These are phyloP conservation scores for Fusarium equiseti DNA, from an alignment of 2,329 filamentous ascomycete species.

Conservation along the genomic window DNA sequence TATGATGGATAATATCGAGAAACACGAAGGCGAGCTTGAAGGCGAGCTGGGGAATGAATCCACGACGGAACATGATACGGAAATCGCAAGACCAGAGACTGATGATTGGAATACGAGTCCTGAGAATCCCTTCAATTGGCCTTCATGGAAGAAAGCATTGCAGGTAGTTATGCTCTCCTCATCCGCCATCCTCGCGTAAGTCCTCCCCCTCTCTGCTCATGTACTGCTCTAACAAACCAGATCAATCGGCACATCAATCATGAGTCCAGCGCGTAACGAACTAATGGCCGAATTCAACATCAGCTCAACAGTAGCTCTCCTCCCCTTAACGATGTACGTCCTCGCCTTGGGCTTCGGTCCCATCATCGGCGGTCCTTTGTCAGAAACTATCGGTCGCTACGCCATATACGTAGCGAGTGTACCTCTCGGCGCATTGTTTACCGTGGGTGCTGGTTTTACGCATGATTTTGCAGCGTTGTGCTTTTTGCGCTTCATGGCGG, in stretches of 20 bases:
- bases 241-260: slow-evolving; percentile 34
- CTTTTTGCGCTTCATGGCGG: slow-evolving; percentile 68
- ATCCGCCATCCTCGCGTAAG: slow-evolving; percentile 58
- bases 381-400: slow-evolving; percentile 68
- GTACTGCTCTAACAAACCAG: neutral
- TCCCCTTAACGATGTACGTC: slow-evolving; percentile 70
- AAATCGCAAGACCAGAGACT: slow-evolving; percentile 5
- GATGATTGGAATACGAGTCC: slow-evolving; percentile 54
- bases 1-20: slow-evolving; percentile 21
- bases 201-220: slow-evolving; percentile 16
- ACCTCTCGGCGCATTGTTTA: slow-evolving; percentile 66
- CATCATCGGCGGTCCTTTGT: slow-evolving; percentile 68
- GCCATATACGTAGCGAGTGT: slow-evolving; percentile 63
- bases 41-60: slow-evolving; percentile 25
- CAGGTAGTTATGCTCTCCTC: slow-evolving; percentile 55
- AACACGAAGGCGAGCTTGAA: slow-evolving; percentile 5
- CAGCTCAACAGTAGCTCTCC: slow-evolving; percentile 66
- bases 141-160: slow-evolving; percentile 55
- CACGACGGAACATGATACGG: slow-evolving; percentile 50
- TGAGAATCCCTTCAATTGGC: slow-evolving; percentile 66
- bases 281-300: slow-evolving; percentile 67
- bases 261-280: slow-evolving; percentile 44
- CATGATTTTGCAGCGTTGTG: slow-evolving; percentile 63
- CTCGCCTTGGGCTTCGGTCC: slow-evolving; percentile 71
- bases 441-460: slow-evolving; percentile 65